phyloP scores from a whole-genome alignment of 83 land plant genomes.

The Picea abies region DNA sequence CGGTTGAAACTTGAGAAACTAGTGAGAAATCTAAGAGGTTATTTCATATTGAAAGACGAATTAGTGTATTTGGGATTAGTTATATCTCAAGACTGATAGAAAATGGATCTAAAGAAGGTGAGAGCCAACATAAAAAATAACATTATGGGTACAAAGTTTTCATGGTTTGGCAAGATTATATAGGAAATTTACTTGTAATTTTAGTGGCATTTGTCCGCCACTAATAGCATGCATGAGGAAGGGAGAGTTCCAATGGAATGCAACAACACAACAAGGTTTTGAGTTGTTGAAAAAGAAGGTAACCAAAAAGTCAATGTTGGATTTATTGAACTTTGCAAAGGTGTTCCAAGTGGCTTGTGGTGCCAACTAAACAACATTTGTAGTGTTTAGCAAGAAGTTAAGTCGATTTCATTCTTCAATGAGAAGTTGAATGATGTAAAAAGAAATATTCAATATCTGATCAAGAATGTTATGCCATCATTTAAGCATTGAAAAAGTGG shows the following conservation, averaged over 20 bases:
- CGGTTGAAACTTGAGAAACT: background rate
- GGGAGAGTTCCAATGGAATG: background rate
- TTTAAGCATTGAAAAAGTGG: background rate
- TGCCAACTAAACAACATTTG: background rate
- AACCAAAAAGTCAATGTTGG: background rate
- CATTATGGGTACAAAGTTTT: background rate
- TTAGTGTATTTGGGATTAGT: background rate
- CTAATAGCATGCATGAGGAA: background rate
- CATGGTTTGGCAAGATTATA: background rate
- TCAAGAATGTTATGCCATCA: background rate
- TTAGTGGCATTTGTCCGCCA: background rate
- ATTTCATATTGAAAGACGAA: background rate
- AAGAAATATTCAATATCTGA: background rate
- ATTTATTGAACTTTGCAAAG: background rate
- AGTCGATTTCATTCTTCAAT: background rate
- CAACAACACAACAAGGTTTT: background rate
- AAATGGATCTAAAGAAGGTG: background rate
- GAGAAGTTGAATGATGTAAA: background rate
- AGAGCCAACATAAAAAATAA: background rate
- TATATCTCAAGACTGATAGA: background rate
- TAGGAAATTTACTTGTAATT: background rate
- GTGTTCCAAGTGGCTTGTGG: background rate
- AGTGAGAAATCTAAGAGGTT: background rate
- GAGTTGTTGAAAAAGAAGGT: background rate
- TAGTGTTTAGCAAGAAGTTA: background rate